These are phyloP conservation scores for Mycosarcoma maydis DNA, from an alignment of 1,284 basidiomycete genomes.

Conservation along the genomic window DNA sequence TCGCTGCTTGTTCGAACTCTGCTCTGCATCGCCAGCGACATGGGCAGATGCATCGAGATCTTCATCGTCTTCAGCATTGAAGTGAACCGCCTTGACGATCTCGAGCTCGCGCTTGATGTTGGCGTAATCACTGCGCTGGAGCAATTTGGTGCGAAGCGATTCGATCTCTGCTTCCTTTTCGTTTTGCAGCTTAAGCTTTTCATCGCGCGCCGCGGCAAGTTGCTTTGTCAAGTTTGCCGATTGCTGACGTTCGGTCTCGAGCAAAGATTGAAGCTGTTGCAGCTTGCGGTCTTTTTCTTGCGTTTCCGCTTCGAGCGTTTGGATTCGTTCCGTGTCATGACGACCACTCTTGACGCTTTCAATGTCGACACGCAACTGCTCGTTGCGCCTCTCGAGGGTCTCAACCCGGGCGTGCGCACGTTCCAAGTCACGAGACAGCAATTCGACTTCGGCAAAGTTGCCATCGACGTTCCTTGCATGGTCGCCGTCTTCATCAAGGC, in stretches of 20 bases:
- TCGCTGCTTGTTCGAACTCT: neutral
- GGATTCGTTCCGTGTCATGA: constrained; percentile 71
- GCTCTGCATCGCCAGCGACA: constrained; percentile 4
- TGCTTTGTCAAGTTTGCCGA: constrained; percentile 69
- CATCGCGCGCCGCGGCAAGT: constrained; percentile 81
- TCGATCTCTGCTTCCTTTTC: constrained; percentile 77
- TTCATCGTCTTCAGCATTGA: constrained; percentile 69
- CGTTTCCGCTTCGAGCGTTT: constrained; percentile 75
- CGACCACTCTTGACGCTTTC: constrained; percentile 71
- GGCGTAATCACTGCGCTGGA: constrained; percentile 74
- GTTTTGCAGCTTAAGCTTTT: constrained; percentile 76
- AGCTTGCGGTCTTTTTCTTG: constrained; percentile 40
- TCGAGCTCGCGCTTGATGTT: constrained; percentile 73
- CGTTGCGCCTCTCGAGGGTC: constrained; percentile 89
- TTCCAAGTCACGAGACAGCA: constrained; percentile 85
- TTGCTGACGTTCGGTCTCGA: constrained; percentile 30
- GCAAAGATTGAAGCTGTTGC: constrained; percentile 21
- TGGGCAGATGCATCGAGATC: constrained; percentile 67
- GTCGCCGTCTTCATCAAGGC: constrained; percentile 70
- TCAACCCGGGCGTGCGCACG: constrained; percentile 90
- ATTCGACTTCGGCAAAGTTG: constrained; percentile 35
- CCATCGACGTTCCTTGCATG: constrained; percentile 4
- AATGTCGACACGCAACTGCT: constrained; percentile 89
- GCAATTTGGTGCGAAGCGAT: constrained; percentile 72
- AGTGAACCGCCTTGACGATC: constrained; percentile 58